A percentile compares a stretch with the other conserved stretches of the same genome.
These are phyloP conservation scores for Austroboletus eburneus DNA, from an alignment of 768 basidiomycete species.

Conservation along the genomic window DNA sequence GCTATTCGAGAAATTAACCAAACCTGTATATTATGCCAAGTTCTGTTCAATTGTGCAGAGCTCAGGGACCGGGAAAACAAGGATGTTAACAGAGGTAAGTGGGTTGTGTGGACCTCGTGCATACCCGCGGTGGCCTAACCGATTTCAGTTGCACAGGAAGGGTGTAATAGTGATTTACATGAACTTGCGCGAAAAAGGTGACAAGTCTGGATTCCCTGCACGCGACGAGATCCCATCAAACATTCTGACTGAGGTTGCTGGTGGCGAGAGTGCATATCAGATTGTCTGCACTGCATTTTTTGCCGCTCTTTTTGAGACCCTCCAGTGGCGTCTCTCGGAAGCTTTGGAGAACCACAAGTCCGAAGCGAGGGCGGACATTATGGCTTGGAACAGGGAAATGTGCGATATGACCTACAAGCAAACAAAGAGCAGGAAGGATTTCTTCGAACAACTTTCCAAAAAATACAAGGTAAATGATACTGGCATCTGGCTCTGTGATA, in stretches of 20 bases:
- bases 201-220: background rate
- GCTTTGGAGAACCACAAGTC: background rate
- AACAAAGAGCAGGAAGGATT: too few species aligned
- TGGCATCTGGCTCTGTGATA: too few species aligned
- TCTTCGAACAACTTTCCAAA: too few species aligned
- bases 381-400: background rate
- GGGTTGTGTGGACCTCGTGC: too few species aligned
- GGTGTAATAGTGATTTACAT: background rate
- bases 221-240: background rate
- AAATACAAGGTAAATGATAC: too few species aligned
- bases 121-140: background rate
- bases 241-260: background rate
- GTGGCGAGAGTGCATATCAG: background rate
- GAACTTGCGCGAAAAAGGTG: background rate
- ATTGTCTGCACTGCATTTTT: background rate
- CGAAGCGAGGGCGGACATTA: too few species aligned
- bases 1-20: too few species aligned
- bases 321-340: background rate
- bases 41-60: background rate
- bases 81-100: background rate
- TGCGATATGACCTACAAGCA: background rate
- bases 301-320: background rate
- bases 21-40: background rate
- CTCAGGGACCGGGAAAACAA: background rate
- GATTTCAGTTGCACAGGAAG: background rate